These are phyloP conservation scores for Penicillium fimorum DNA, from an alignment of 495 filamentous ascomycete genomes.

Conservation along the genomic window DNA sequence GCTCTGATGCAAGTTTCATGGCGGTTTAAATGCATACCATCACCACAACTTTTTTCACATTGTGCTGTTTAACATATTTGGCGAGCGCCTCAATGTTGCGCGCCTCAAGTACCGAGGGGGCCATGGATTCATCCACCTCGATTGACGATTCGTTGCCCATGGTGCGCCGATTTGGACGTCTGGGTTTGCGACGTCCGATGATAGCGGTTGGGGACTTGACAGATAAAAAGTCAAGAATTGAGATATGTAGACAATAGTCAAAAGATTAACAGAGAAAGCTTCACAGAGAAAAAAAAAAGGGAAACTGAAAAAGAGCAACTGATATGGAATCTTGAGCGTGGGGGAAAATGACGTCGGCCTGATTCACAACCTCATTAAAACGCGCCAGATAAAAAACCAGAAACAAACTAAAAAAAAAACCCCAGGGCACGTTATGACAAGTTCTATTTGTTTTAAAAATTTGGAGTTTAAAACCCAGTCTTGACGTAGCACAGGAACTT, in stretches of 20 bases:
- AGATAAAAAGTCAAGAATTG: background rate
- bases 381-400: background rate
- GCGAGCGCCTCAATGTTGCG: conserved; percentile 71
- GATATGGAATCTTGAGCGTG: conserved; percentile 3
- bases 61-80: conserved; percentile 67
- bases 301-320: background rate
- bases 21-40: conserved; percentile 49
- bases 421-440: background rate
- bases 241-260: background rate
- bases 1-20: background rate
- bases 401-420: conserved; percentile 10
- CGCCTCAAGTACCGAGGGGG: conserved; percentile 61
- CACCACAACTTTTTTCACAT: conserved; percentile 70
- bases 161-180: conserved; percentile 27
- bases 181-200: conserved; percentile 39
- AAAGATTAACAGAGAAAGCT: background rate
- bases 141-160: conserved; percentile 74
- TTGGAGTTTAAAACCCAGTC: background rate
- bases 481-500: background rate
- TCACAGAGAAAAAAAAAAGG: background rate
- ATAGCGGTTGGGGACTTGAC: conserved; percentile 9
- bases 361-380: conserved; percentile 14
- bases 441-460: background rate
- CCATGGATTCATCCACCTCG: conserved; percentile 60
- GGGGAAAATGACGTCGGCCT: conserved; percentile 20